Percentiles rank a stretch among this genome's conserved stretches.
Evolutionary conservation across 805 yeast species (phyloP).

Genomic region (Yarrowia sp.): DNA sequence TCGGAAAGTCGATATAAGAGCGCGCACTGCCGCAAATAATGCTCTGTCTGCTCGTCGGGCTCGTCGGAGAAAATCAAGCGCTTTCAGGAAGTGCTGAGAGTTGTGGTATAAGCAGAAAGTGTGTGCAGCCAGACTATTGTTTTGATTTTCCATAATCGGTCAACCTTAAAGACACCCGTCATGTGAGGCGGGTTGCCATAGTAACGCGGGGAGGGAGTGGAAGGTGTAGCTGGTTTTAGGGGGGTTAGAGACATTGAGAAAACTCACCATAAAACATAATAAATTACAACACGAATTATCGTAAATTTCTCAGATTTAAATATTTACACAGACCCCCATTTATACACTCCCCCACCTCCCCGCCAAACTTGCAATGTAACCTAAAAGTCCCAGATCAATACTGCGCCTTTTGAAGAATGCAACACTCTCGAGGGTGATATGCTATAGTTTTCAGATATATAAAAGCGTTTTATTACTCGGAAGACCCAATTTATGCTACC

Average conservation of each 20-base stretch:
- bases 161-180: constrained; percentile 6
- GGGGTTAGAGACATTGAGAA: not conserved
- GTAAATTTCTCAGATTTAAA: rapidly evolving
- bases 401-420: constrained; percentile 1
- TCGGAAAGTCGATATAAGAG: too few relatives aligned
- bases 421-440: not conserved
- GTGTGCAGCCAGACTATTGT: not conserved
- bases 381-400: not conserved
- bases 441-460: not conserved
- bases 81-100: not conserved
- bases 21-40: too few relatives aligned
- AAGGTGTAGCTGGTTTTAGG: too few relatives aligned
- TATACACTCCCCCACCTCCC: not conserved
- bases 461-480: too few relatives aligned
- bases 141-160: constrained; percentile 25
- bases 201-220: not conserved
- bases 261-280: not conserved
- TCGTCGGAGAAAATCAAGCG: too few relatives aligned
- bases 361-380: not conserved
- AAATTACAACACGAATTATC: not conserved
- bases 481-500: too few relatives aligned
- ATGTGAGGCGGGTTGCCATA: constrained; percentile 16
- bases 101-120: not conserved
- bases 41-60: not conserved
- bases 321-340: not conserved